Base-by-base conservation (phyloP, 352 stramenopile genomes). In the Phytophthora pinifolia region DNA sequence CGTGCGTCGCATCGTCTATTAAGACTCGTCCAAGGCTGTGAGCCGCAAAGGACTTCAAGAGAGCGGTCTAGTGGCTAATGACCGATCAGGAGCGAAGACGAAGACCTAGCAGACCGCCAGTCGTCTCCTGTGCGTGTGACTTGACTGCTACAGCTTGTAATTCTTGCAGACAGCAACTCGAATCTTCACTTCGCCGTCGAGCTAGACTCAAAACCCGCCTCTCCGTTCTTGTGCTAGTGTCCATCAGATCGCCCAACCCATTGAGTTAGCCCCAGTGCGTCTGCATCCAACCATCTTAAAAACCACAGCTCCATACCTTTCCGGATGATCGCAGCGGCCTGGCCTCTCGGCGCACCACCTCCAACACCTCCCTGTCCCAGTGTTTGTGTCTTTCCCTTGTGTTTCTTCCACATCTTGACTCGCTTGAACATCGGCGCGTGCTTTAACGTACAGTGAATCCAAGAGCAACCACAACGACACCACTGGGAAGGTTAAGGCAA, bases 321-420 rank as follows among this genome's bases (percentile, higher is more conserved):
- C 27, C 83, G 72, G 27, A 94, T 89, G 59, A 92, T 92, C 9
- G 79, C 83, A 36, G 81, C 83, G 7, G 81, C 79, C 57, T 92
- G 83, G 27, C 83, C 83, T 60, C 83, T 76, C 25, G 79, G 81
- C 1, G 68, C 78, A 7, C 65, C 67, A 30, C 79, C 78, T 48
- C 74, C 80, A 34, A 74, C 52, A 13, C 78, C 81, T 53, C 83
- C 80, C 47, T 92, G 76, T 17, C 81, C 82, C 22, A 94, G 54
- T 29, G 78, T 78, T 18, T 80, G 83, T 52, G 90, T 87, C 22
- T 78, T 56, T 20, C 83, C 83, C 59, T 88, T 88, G 69, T 92
- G 81, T 60, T 92, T 94, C 70, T 94, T 94, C 83, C 83, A 94
- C 54, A 94, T 62, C 63, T 92, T 92, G 57, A 94, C 78, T 53